A percentile compares a stretch with the other conserved stretches of the same genome.
Conservation (phyloP, 2,329 filamentous ascomycete species). For the Trichoderma asperellum region DNA sequence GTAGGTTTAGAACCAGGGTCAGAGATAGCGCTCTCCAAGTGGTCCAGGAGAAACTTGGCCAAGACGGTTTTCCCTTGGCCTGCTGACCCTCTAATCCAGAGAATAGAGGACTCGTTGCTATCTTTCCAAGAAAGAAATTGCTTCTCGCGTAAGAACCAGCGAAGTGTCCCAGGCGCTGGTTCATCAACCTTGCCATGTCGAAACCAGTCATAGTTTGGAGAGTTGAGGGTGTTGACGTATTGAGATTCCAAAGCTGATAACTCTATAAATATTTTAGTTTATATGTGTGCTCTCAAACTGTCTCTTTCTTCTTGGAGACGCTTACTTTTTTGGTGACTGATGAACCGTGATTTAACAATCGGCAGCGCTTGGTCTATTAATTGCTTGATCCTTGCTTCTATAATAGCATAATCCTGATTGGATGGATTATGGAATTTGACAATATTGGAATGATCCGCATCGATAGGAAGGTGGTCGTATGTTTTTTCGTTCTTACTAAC, state of each 20-base stretch:
- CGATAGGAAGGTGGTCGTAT: slow-evolving; percentile 33
- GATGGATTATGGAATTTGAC: slow-evolving; percentile 32
- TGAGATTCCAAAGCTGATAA: not conserved
- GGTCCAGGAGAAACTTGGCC: not conserved
- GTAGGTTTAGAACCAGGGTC: not conserved
- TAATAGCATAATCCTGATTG: not conserved
- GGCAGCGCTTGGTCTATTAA: not conserved
- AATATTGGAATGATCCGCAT: slow-evolving; percentile 35
- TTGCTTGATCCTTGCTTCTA: not conserved
- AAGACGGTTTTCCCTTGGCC: slow-evolving; percentile 6
- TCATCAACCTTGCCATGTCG: slow-evolving; percentile 4
- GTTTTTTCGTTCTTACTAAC: slow-evolving; percentile 32
- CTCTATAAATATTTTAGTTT: not conserved
- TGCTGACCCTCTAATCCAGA: not conserved
- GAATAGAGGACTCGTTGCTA: not conserved
- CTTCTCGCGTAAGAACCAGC: not conserved
- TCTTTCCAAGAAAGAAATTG: not conserved
- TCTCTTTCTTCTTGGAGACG: not conserved
- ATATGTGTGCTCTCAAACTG: not conserved
- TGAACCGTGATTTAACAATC: not conserved
- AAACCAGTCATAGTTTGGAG: not conserved
- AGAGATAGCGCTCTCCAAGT: not conserved
- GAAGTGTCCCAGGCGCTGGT: not conserved
- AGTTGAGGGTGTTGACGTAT: not conserved
- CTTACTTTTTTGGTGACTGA: not conserved